Conservation (phyloP, 306 rosid genomes). For the Vachellia pachyceras region DNA sequence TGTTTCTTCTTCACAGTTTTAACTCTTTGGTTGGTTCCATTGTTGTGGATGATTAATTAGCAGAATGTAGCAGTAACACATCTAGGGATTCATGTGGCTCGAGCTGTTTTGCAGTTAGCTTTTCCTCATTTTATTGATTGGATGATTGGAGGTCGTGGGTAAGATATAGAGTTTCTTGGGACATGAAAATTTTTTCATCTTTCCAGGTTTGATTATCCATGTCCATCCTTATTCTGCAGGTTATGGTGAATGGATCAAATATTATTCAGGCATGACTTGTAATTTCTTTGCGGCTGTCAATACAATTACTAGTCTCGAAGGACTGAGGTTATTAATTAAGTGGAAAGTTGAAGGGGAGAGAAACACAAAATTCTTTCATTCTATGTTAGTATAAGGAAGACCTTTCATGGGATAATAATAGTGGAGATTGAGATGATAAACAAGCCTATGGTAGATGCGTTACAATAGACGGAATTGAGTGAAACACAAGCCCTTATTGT, state of each 20-base stretch:
- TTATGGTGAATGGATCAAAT: conserved; percentile 5
- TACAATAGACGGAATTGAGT: too few species aligned
- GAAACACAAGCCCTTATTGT: too few species aligned
- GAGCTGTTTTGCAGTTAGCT: conserved; percentile 34
- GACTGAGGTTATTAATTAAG: too few species aligned
- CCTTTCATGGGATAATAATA: too few species aligned
- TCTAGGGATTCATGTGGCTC: conserved; percentile 43
- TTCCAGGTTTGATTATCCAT: background rate
- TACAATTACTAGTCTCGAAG: too few species aligned
- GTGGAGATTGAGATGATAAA: too few species aligned
- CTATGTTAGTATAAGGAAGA: too few species aligned
- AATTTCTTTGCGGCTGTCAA: too few species aligned
- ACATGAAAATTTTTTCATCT: conserved; percentile 3
- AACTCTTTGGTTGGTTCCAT: background rate
- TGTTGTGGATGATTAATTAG: background rate
- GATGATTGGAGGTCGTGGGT: conserved; percentile 58
- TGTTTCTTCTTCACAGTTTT: background rate
- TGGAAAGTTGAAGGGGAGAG: too few species aligned
- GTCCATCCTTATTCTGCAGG: background rate
- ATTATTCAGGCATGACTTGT: background rate
- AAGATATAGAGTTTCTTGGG: conserved; percentile 6
- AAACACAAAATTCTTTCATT: too few species aligned
- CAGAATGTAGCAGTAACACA: conserved; percentile 40
- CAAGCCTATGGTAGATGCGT: too few species aligned
- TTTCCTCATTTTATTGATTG: conserved; percentile 44